Evolutionary conservation across 768 basidiomycete genomes (phyloP).

Genomic region (Auriscalpium vulgare): DNA sequence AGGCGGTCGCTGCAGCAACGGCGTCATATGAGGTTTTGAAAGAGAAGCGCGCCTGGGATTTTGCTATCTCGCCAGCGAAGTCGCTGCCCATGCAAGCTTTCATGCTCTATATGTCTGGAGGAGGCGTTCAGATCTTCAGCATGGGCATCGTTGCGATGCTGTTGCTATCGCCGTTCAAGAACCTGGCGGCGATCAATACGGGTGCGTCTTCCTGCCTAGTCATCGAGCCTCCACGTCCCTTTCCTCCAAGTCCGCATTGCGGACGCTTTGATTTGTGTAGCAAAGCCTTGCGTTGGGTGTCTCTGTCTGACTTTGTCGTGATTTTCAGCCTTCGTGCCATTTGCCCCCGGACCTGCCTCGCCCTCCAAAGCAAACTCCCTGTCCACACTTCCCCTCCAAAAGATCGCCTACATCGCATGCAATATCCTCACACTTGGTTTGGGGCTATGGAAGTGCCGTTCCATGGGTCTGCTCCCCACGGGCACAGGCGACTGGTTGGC

Average conservation of each 20-base stretch:
- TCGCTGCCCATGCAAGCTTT: constrained; percentile 94
- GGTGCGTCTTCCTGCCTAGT: constrained; percentile 32
- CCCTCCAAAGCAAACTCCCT: constrained; percentile 36
- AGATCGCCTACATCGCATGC: constrained; percentile 61
- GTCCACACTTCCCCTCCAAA: constrained; percentile 57
- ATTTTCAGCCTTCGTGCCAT: constrained; percentile 57
- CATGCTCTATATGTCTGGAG: constrained; percentile 98
- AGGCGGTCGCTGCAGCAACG: constrained; percentile 31
- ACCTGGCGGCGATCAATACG: constrained; percentile 67
- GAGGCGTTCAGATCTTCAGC: constrained; percentile 93
- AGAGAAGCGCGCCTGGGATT: constrained; percentile 77
- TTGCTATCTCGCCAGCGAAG: constrained; percentile 80
- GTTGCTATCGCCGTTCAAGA: constrained; percentile 79
- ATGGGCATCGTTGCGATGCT: constrained; percentile 96
- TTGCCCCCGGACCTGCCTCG: constrained; percentile 50
- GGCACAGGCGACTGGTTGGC: constrained; percentile 94
- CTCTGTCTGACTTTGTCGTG: not conserved
- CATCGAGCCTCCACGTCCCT: not conserved
- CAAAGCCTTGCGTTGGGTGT: not conserved
- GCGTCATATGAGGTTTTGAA: constrained; percentile 61
- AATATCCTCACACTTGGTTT: constrained; percentile 74
- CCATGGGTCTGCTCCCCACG: constrained; percentile 86
- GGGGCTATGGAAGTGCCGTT: constrained; percentile 88
- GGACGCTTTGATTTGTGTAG: too few relatives aligned
- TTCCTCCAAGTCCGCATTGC: too few relatives aligned